A percentile compares a stretch with the other conserved stretches of the same genome.
Conservation (phyloP, 1,139 yeast species). For the Sugiyamaella neomexicana region DNA sequence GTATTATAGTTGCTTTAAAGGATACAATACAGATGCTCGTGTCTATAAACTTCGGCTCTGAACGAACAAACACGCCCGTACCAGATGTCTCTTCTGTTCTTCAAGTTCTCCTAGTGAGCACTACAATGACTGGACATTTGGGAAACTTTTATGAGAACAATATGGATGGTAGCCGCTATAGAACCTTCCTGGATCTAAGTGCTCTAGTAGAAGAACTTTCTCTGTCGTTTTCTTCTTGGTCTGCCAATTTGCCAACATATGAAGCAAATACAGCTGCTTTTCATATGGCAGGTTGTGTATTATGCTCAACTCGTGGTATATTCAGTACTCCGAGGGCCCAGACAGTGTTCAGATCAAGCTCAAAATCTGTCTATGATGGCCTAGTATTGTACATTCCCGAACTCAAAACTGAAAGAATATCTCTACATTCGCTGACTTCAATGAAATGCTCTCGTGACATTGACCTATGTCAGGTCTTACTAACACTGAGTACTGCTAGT, state of each 20-base stretch:
- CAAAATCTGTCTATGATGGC: neutral
- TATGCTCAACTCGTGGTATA: neutral
- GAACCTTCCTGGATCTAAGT: neutral
- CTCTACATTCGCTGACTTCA: slow-evolving; percentile 1
- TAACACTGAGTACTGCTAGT: neutral
- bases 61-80: neutral
- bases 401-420: neutral
- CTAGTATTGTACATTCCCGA: neutral
- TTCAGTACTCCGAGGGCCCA: slow-evolving; percentile 3
- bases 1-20: neutral
- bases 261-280: neutral
- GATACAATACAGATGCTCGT: neutral
- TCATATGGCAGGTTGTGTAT: neutral
- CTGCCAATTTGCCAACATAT: slow-evolving; percentile 1
- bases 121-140: slow-evolving; percentile 2
- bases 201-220: slow-evolving; percentile 4
- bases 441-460: slow-evolving; percentile 3
- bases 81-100: slow-evolving; percentile 7
- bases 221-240: slow-evolving; percentile 3
- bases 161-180: neutral
- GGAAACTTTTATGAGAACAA: neutral
- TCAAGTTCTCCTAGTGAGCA: slow-evolving; percentile 2
- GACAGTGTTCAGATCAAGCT: neutral
- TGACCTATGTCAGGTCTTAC: neutral
- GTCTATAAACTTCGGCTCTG: neutral